Evolutionary conservation across 2,329 filamentous ascomycete species (phyloP).

Genomic region (Ampelomyces quisqualis): DNA sequence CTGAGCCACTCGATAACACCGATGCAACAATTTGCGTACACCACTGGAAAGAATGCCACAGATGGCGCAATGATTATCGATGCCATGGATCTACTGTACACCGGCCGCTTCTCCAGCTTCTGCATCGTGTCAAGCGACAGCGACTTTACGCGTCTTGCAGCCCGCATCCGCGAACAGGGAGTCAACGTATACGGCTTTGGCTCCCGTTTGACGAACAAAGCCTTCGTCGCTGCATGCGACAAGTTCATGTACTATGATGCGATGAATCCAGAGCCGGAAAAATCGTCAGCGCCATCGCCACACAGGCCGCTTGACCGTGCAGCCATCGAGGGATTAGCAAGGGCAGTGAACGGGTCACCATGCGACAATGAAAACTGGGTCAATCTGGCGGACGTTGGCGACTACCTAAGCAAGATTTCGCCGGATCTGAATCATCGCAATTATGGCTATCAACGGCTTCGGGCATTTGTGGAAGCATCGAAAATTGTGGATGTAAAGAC

Average conservation of each 20-base stretch:
- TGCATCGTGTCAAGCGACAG: constrained; percentile 42
- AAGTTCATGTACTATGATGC: constrained; percentile 35
- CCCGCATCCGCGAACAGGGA: constrained; percentile 40
- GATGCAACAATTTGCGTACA: constrained; percentile 36
- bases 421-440: constrained; percentile 31
- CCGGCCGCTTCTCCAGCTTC: constrained; percentile 36
- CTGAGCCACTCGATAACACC: constrained; percentile 26
- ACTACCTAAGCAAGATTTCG: constrained; percentile 19
- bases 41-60: constrained; percentile 35
- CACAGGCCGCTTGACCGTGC: constrained; percentile 20
- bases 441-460: constrained; percentile 24
- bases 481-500: constrained; percentile 15
- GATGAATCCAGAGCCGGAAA: constrained; percentile 13
- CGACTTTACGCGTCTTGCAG: constrained; percentile 41
- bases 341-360: constrained; percentile 9
- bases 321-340: constrained; percentile 13
- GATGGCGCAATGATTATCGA: constrained; percentile 42
- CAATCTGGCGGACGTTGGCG: constrained; percentile 29
- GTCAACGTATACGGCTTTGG: constrained; percentile 40
- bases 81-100: constrained; percentile 42
- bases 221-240: constrained; percentile 33
- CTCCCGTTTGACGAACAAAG: constrained; percentile 27
- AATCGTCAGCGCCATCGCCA: constrained; percentile 25
- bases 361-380: constrained; percentile 23
- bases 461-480: constrained; percentile 14